Base-by-base conservation (phyloP, 2,329 filamentous ascomycete species). In the Penicillium sp. region DNA sequence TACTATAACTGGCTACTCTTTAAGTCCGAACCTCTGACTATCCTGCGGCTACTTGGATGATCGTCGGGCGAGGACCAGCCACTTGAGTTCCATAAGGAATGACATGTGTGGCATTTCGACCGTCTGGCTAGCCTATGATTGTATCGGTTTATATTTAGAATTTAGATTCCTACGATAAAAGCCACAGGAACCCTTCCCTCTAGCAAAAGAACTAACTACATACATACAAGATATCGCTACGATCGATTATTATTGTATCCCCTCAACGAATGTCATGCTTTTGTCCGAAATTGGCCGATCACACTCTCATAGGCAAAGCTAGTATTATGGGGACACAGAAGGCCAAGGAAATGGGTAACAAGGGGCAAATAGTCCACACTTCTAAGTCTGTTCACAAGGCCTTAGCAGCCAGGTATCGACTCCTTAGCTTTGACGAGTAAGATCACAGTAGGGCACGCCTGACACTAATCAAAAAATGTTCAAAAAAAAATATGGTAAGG, bases 21-120 rank as follows among this genome's bases (percentile, higher is more conserved):
- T 3, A 26, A 33, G 30, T 33, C 9, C 30, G 30, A 33, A 8
- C 28, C 30, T 9, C 30, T 33, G 9, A 10, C 30, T 10, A 10
- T 33, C 13, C 19, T 45, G 42, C 12, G 6, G 12, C 45, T 15
- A 13, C 3, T 15, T 33, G 47, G 10, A 35, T 15, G 47, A 50
- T 50, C 47, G 28, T 22, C 28, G 28, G 26, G n/a, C n/a, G 28
- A 47, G 13, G 7, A 47, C 28, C 26, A 47, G 44, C 44, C 15
- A 47, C 44, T 30, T 28, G 15, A 5, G 4, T 33, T 35, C 4
- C n/a, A 30, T 22, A 9, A 35, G 15, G 10, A n/a, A 35, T 51
- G 49, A 35, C 49, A 51, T 51, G 17, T 33, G 47, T 22, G 49
- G 49, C 49, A 51, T 33, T 19, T 33, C 49, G 10, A 19, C 35